Conservation (phyloP, 2,329 filamentous ascomycete genomes). For the Polychaeton citri region DNA sequence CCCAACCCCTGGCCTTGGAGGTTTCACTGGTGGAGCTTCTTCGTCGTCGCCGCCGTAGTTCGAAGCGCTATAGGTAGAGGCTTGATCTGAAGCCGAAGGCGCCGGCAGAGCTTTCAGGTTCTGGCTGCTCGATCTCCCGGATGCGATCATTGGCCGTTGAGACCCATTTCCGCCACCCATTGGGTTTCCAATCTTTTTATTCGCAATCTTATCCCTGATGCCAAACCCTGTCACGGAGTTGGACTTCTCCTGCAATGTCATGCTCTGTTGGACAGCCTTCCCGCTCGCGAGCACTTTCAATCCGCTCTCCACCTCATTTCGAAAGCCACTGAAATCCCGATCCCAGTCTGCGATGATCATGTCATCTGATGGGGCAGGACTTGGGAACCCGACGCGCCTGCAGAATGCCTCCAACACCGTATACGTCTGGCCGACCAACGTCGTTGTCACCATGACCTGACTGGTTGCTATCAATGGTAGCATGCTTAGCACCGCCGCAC, state of each 20-base stretch:
- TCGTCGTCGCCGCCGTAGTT: conserved; percentile 7
- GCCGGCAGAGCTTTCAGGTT: not conserved
- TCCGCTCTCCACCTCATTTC: conserved; percentile 50
- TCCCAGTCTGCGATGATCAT: conserved; percentile 58
- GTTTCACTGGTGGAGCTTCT: conserved; percentile 18
- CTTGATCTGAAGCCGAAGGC: not conserved
- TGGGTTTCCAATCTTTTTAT: not conserved
- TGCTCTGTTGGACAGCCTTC: conserved; percentile 48
- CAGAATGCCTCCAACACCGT: conserved; percentile 64
- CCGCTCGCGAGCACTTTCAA: conserved; percentile 52
- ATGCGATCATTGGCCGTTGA: conserved; percentile 5
- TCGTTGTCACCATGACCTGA: conserved; percentile 66
- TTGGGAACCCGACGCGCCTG: conserved; percentile 53
- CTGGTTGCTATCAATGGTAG: conserved; percentile 56
- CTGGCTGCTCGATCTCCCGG: conserved; percentile 1
- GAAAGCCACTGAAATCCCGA: conserved; percentile 46
- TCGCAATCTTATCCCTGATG: conserved; percentile 25
- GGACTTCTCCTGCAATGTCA: conserved; percentile 33
- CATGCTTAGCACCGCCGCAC: conserved; percentile 58
- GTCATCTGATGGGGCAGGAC: conserved; percentile 58
- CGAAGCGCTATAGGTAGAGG: conserved; percentile 1
- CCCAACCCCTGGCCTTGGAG: conserved; percentile 16
- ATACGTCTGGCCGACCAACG: conserved; percentile 64
- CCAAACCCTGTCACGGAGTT: conserved; percentile 35
- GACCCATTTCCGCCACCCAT: conserved; percentile 4